These are phyloP conservation scores for Capronia coronata DNA, from an alignment of 2,329 filamentous ascomycete genomes.

Conservation along the genomic window DNA sequence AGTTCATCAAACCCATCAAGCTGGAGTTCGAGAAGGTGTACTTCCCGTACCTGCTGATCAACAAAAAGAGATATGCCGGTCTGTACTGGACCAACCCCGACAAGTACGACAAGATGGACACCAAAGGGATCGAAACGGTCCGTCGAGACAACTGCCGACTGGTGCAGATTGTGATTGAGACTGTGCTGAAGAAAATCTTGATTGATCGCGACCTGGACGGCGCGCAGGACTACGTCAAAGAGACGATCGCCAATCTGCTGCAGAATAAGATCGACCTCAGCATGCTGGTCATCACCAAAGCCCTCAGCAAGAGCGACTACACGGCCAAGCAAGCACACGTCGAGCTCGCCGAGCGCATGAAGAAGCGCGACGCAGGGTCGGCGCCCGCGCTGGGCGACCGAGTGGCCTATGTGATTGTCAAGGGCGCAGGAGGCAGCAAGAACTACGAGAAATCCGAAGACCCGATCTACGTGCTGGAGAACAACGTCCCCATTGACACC, in stretches of 20 bases:
- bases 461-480: slow-evolving; percentile 91
- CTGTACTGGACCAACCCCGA: slow-evolving; percentile 91
- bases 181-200: slow-evolving; percentile 87
- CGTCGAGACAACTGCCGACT: slow-evolving; percentile 92
- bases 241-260: slow-evolving; percentile 86
- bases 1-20: slow-evolving; percentile 96
- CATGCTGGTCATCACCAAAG: slow-evolving; percentile 97
- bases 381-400: slow-evolving; percentile 89
- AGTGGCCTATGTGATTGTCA: slow-evolving; percentile 96
- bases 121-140: slow-evolving; percentile 97
- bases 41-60: slow-evolving; percentile 95
- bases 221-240: slow-evolving; percentile 93
- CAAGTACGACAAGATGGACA: slow-evolving; percentile 99
- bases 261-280: slow-evolving; percentile 99
- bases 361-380: slow-evolving; percentile 90
- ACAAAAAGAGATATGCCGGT: slow-evolving; percentile 99
- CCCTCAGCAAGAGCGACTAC: slow-evolving; percentile 84
- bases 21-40: slow-evolving; percentile 99
- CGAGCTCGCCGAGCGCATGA: slow-evolving; percentile 92
- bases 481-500: slow-evolving; percentile 96
- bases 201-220: slow-evolving; percentile 86
- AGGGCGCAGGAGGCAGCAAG: slow-evolving; percentile 79
- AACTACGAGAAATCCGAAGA: slow-evolving; percentile 98
- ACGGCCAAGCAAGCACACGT: slow-evolving; percentile 91
- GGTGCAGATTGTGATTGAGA: slow-evolving; percentile 96